Base-by-base conservation (phyloP, 176 grass and related monocot species). In the Hordeum marinum region DNA sequence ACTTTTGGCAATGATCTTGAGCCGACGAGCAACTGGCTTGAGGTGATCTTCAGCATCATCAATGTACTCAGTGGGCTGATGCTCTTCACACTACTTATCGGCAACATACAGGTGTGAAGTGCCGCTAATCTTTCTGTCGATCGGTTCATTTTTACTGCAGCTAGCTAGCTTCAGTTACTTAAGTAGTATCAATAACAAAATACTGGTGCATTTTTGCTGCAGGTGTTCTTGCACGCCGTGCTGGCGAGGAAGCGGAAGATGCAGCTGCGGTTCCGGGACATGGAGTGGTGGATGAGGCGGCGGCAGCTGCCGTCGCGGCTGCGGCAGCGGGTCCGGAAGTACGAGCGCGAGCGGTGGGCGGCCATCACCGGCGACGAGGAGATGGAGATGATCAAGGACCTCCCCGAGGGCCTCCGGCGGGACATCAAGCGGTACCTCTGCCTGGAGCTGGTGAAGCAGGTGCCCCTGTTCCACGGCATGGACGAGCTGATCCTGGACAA, bases 201-300 rank as follows among this genome's bases (percentile, higher is more conserved):
- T 17, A n/a, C n/a, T n/a, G 15, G 27, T 45, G 14, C 25, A 59
- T 79, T 62, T 62, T 54, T 69, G 37, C 17, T 37, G 23, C 84
- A 98, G 96, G 96, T 98, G 4, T 94, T 98, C 88, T 76, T 98
- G 84, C 96, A 98, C 39, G 90, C 96, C 17, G 96, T 98, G 23
- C 43, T 98, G 78, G 96, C 90, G 32, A 90, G 93, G 65, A 98
- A 92, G 90, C 83, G 96, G 11, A 98, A 95, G 89, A 94, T 98
- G 88, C 96, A 98, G 41, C 45, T 98, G 50, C 70, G 93, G 5
- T 98, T 85, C 76, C 89, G 93, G 17, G 96, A 98, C 68, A 90
- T 98, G 93, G 96, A 98, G 85, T 98, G 96, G 96, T 98, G 96
- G 96, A 98, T 98, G 96, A 85, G 92, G 32, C 82, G 96, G 88